Base-by-base conservation (phyloP, 2,329 filamentous ascomycete genomes). In the Xylariaceae sp. region DNA sequence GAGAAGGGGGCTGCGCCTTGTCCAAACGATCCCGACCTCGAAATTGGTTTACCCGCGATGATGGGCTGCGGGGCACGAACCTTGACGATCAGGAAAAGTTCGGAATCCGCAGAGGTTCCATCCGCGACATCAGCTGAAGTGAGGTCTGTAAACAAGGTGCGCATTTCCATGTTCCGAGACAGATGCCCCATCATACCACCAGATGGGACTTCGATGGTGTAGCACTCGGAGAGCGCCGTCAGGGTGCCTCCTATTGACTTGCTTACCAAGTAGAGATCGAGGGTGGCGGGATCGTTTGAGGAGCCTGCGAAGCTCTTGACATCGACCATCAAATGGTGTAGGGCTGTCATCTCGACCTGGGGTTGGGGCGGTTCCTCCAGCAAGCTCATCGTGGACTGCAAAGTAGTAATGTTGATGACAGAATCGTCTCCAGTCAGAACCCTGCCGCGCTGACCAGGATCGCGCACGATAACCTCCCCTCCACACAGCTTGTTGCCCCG, bases 301-400 rank as follows among this genome's bases (percentile, higher is more conserved):
- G 82, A 76, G 11, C 86, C 86, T 1, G 82, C 78, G 42, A 95
- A 82, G 7, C 82, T 80, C 50, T 83, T 89, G 40, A 96, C 72
- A 48, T 94, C 87, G 19, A 95, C 73, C 38, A 94, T 68, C 5
- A 93, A 60, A 47, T 96, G 82, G 53, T 94, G 84, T 33, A 94
- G 64, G 22, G 84, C 70, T 1, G 76, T 79, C 31, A 80, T 71
- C 46, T 87, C 88, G 12, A 75, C 60, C 8, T 75, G 65, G 4
- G 75, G 68, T 14, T 75, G 73, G 0, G 88, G 89, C n/a, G 80
- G 77, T 46, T 85, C 82, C 37, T 94, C 82, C 29, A 98, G 68
- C 50, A 96, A 72, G 58, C 88, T 94, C 92, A 98, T 98, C 53
- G 89, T 77, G 4, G 92, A 93, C 63, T 98, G 93, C 36, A 96